These are phyloP conservation scores for Mucor saturninus DNA, from an alignment of 371 early-diverging fungal species.

Conservation along the genomic window DNA sequence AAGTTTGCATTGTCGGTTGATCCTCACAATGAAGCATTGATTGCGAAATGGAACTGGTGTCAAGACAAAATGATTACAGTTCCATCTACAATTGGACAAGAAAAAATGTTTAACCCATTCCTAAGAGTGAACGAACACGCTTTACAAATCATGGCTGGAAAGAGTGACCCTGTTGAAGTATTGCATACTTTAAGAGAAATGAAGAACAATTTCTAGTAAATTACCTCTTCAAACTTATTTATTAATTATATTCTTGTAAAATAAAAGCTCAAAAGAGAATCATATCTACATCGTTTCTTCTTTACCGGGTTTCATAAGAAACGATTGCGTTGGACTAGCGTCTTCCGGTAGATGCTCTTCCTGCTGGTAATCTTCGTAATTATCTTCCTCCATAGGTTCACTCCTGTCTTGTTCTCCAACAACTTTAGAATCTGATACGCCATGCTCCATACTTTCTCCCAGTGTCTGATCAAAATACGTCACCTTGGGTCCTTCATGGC, in stretches of 20 bases:
- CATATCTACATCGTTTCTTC: background rate
- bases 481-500: too few relatives aligned
- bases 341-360: background rate
- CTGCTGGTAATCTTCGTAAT: background rate
- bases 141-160: conserved; percentile 66
- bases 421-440: too few relatives aligned
- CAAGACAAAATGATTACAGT: conserved; percentile 65
- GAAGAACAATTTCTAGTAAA: conserved; percentile 60
- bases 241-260: background rate
- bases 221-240: background rate
- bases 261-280: background rate
- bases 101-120: conserved; percentile 87
- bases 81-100: conserved; percentile 88
- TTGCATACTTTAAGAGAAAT: conserved; percentile 77
- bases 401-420: background rate
- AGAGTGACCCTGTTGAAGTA: conserved; percentile 76
- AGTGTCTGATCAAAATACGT: too few relatives aligned
- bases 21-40: conserved; percentile 52
- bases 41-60: conserved; percentile 66
- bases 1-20: conserved; percentile 56
- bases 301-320: conserved; percentile 4
- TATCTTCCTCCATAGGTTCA: conserved; percentile 6
- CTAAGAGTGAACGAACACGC: conserved; percentile 79
- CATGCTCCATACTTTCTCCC: too few relatives aligned
- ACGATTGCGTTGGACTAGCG: conserved; percentile 1